phyloP scores from a whole-genome alignment of 2,329 filamentous ascomycete species.

The Ceratocystis alfenasii region DNA sequence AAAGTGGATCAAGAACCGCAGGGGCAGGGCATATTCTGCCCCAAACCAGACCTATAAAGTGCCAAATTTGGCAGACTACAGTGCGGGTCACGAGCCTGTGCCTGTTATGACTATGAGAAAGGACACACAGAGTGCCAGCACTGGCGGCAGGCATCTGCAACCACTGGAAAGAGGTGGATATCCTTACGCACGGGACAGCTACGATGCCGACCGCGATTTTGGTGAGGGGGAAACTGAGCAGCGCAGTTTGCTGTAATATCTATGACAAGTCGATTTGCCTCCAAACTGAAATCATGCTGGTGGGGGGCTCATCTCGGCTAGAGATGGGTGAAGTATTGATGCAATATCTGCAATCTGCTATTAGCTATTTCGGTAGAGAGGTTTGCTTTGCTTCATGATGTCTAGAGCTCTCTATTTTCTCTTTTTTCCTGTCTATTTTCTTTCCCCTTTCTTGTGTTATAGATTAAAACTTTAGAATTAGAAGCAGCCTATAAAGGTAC shows the following conservation, averaged over 20 bases:
- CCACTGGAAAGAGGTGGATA: slow-evolving; percentile 3
- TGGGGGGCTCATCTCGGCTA: neutral
- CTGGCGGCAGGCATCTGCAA: slow-evolving; percentile 4
- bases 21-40: slow-evolving; percentile 17
- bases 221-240: slow-evolving; percentile 16
- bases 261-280: neutral
- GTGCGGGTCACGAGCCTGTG: neutral
- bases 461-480: slow-evolving; percentile 2
- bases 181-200: slow-evolving; percentile 15
- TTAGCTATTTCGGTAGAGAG: neutral
- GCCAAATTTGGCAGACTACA: slow-evolving; percentile 6
- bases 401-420: neutral
- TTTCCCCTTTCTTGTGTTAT: neutral
- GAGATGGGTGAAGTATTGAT: neutral
- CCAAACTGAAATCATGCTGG: neutral
- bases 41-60: slow-evolving; percentile 9
- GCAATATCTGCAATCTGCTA: neutral
- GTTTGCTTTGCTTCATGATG: neutral
- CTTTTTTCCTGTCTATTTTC: neutral
- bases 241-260: slow-evolving; percentile 7
- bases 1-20: slow-evolving; percentile 15
- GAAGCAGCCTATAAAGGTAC: neutral
- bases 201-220: slow-evolving; percentile 14
- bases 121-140: neutral
- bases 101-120: neutral